Evolutionary conservation across 345 rosid genomes (phyloP).

Genomic region (Heritiera fomes): DNA sequence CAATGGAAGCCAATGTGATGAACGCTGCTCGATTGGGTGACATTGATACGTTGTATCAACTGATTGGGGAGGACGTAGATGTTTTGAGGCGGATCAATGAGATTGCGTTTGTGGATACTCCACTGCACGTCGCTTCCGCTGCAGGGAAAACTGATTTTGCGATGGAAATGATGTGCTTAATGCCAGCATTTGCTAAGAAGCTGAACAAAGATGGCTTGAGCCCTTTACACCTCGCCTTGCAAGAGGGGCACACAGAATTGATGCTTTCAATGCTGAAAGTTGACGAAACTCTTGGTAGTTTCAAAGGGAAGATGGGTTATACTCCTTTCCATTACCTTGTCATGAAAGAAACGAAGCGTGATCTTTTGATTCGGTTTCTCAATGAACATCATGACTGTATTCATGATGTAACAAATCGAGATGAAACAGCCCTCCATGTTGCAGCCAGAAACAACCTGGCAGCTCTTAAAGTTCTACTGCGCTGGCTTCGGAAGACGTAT

Average conservation of each 20-base stretch:
- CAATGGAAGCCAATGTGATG: neutral
- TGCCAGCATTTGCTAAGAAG: conserved; percentile 3
- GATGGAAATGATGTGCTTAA: conserved; percentile 10
- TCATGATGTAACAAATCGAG: conserved; percentile 7
- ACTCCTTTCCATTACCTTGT: conserved; percentile 4
- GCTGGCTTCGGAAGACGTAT: neutral
- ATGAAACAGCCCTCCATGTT: conserved; percentile 24
- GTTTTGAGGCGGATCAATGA: neutral
- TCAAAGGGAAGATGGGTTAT: conserved; percentile 3
- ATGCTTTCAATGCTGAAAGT: neutral
- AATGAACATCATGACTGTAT: conserved; percentile 9
- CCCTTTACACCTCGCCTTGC: neutral
- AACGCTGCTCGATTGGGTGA: neutral
- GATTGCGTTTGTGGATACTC: conserved; percentile 8
- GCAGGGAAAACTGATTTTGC: neutral
- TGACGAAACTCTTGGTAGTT: neutral
- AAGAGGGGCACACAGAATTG: neutral
- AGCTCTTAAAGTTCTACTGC: neutral
- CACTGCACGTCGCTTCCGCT: neutral
- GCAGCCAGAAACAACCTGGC: neutral
- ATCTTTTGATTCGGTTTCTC: conserved; percentile 20
- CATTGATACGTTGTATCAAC: neutral
- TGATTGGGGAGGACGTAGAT: too few species aligned
- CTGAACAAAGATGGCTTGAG: neutral
- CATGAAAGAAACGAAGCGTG: neutral